phyloP scores from a whole-genome alignment of 2,329 filamentous ascomycete genomes.

The Xylaria sp. region DNA sequence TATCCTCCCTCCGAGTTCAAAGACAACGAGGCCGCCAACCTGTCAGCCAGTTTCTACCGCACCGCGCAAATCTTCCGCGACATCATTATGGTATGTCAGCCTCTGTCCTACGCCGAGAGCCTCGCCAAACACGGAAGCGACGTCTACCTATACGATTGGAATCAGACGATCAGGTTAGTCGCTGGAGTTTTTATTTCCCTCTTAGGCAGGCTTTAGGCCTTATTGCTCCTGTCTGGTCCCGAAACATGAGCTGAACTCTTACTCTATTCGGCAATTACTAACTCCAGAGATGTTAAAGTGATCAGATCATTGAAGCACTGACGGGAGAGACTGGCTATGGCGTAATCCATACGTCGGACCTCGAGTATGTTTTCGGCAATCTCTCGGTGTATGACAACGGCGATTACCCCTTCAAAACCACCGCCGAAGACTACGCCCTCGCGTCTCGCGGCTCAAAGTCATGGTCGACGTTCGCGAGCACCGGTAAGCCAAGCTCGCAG shows the following conservation, averaged over 20 bases:
- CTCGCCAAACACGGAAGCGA: slow-evolving; percentile 43
- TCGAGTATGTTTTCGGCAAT: slow-evolving; percentile 58
- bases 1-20: slow-evolving; percentile 58
- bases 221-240: too few species aligned
- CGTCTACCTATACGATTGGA: slow-evolving; percentile 58
- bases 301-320: slow-evolving; percentile 46
- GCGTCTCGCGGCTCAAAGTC: slow-evolving; percentile 48
- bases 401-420: slow-evolving; percentile 45
- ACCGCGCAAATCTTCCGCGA: slow-evolving; percentile 56
- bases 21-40: slow-evolving; percentile 44
- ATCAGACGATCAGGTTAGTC: slow-evolving; percentile 62
- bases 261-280: too few species aligned
- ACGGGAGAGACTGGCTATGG: slow-evolving; percentile 48
- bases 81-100: slow-evolving; percentile 41
- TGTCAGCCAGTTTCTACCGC: slow-evolving; percentile 57
- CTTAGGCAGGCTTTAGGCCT: too few species aligned
- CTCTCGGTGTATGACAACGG: slow-evolving; percentile 50
- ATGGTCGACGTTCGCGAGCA: slow-evolving; percentile 54
- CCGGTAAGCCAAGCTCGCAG: slow-evolving; percentile 43
- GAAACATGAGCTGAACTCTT: too few species aligned
- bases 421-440: slow-evolving; percentile 48
- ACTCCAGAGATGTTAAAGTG: too few species aligned
- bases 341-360: slow-evolving; percentile 57
- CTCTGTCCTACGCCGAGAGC: slow-evolving; percentile 23
- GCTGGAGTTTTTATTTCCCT: too few species aligned